Evolutionary conservation across 805 yeast species (phyloP).

Genomic region (Lipomyces starkeyi): DNA sequence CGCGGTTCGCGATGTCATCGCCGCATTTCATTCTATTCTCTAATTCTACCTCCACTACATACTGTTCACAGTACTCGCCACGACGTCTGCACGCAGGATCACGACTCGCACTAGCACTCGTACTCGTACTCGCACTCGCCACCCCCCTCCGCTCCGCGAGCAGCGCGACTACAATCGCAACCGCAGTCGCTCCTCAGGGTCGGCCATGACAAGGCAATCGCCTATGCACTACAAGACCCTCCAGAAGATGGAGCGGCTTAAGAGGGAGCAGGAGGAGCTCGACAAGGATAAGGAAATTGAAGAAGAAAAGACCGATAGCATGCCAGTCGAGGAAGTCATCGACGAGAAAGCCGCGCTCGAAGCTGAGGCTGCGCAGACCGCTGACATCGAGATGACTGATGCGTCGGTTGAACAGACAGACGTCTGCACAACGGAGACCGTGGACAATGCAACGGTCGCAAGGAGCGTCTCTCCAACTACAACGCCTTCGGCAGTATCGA

Average conservation of each 20-base stretch:
- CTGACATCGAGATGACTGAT: constrained; percentile 7
- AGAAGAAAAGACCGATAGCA: background rate
- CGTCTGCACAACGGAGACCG: background rate
- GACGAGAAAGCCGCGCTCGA: constrained; percentile 13
- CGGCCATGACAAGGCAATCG: background rate
- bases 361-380: constrained; percentile 15
- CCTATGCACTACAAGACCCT: constrained; percentile 6
- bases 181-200: background rate
- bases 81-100: background rate
- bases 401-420: background rate
- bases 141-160: constrained; percentile 3
- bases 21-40: background rate
- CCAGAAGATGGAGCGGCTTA: constrained; percentile 1
- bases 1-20: background rate
- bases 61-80: background rate
- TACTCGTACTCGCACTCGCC: background rate
- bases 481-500: background rate
- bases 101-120: background rate
- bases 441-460: background rate
- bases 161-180: background rate
- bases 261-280: background rate
- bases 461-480: background rate
- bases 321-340: constrained; percentile 2
- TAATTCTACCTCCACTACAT: background rate
- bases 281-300: background rate